These are phyloP conservation scores for Colletotrichum horii DNA, from an alignment of 2,329 filamentous ascomycete species.

Conservation along the genomic window DNA sequence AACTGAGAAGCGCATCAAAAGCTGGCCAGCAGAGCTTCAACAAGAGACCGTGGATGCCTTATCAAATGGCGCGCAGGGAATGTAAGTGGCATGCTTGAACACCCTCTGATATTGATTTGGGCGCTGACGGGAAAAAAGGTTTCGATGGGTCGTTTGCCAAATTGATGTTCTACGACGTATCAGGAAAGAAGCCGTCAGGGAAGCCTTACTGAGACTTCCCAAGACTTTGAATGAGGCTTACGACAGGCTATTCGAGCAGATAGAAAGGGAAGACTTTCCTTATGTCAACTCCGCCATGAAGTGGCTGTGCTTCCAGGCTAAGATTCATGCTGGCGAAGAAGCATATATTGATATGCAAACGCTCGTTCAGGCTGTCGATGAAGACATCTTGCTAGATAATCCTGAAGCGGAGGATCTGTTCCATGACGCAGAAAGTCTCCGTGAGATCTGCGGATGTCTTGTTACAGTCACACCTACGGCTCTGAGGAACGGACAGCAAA, in stretches of 20 bases:
- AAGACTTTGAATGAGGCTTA: not conserved
- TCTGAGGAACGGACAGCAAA: rapidly evolving
- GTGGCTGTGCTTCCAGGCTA: not conserved
- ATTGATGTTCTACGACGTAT: not conserved
- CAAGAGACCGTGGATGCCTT: not conserved
- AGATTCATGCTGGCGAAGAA: rapidly evolving
- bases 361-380: not conserved
- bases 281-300: not conserved
- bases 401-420: rapidly evolving
- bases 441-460: not conserved
- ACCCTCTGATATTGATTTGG: too few relatives aligned
- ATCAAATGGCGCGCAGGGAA: not conserved
- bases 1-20: rapidly evolving
- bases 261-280: rapidly evolving
- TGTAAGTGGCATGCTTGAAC: not conserved
- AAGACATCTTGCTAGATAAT: rapidly evolving
- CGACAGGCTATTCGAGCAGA: not conserved
- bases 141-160: not conserved
- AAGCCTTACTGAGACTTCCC: rapidly evolving
- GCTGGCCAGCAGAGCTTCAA: not conserved
- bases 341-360: rapidly evolving
- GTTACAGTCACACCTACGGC: not conserved
- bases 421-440: rapidly evolving
- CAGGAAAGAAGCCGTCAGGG: rapidly evolving
- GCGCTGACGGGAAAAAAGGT: not conserved